A percentile compares a stretch with the other conserved stretches of the same genome.
phyloP scores from a whole-genome alignment of 2,329 filamentous ascomycete genomes.

The Diaporthe destruens region DNA sequence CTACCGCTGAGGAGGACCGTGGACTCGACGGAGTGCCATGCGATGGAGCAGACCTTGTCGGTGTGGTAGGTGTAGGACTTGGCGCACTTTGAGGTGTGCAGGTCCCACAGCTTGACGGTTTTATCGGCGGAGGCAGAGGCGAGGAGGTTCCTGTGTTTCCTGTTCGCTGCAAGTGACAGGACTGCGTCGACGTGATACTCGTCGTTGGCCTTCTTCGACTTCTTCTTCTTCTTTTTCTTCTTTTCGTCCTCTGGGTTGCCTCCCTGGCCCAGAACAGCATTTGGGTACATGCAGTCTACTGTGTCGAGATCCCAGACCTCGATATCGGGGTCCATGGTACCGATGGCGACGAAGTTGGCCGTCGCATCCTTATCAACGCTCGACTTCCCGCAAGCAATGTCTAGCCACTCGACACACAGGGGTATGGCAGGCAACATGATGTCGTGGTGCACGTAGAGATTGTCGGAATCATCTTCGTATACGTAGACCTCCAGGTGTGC shows the following conservation, averaged over 20 bases:
- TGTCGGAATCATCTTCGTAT: constrained; percentile 94
- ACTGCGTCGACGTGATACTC: constrained; percentile 95
- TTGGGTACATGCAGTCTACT: constrained; percentile 97
- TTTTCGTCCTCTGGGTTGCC: constrained; percentile 65
- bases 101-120: constrained; percentile 97
- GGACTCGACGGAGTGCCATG: constrained; percentile 90
- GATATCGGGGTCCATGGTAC: constrained; percentile 98
- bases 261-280: constrained; percentile 90
- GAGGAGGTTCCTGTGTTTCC: constrained; percentile 92
- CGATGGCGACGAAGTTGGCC: constrained; percentile 94
- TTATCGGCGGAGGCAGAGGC: constrained; percentile 96
- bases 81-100: constrained; percentile 91
- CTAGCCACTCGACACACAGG: constrained; percentile 94
- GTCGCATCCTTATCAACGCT: constrained; percentile 71
- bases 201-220: constrained; percentile 88
- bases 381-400: constrained; percentile 85
- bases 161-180: constrained; percentile 89
- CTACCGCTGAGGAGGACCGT: constrained; percentile 92
- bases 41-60: constrained; percentile 96
- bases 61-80: constrained; percentile 97
- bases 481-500: constrained; percentile 97
- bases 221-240: constrained; percentile 92
- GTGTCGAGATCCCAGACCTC: constrained; percentile 98
- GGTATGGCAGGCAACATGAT: constrained; percentile 99
- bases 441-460: constrained; percentile 99